These are phyloP conservation scores for Monosporascus sp. DNA, from an alignment of 2,329 filamentous ascomycete genomes.

Conservation along the genomic window DNA sequence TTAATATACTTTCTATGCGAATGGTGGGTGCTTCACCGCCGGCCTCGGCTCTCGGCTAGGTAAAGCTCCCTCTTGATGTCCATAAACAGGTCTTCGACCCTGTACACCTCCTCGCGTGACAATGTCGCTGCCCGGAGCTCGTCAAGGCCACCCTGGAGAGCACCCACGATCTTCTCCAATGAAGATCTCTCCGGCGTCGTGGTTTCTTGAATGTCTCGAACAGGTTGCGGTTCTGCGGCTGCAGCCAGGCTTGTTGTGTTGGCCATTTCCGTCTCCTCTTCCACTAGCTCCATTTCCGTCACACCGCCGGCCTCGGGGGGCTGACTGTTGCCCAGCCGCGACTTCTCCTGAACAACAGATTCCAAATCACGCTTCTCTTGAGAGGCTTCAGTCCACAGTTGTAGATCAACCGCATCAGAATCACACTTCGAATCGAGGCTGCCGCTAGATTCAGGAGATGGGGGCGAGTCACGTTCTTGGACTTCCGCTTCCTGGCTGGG, in stretches of 20 bases:
- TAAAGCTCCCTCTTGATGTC: conserved; percentile 72
- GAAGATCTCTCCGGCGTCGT: conserved; percentile 24
- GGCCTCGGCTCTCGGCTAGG: conserved; percentile 59
- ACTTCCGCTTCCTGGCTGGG: conserved; percentile 11
- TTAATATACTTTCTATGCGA: not conserved
- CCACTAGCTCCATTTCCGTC: conserved; percentile 6
- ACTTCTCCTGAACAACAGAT: conserved; percentile 7
- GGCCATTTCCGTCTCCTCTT: conserved; percentile 5
- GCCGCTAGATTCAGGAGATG: conserved; percentile 5
- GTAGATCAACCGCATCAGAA: conserved; percentile 24
- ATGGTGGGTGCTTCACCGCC: conserved; percentile 2
- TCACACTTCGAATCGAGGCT: conserved; percentile 15
- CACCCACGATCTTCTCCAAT: conserved; percentile 46
- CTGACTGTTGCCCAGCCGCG: conserved; percentile 6
- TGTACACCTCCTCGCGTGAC: conserved; percentile 59
- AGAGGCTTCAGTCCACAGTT: conserved; percentile 27
- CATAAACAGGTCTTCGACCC: conserved; percentile 74
- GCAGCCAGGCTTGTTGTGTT: not conserved
- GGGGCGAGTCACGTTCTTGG: not conserved
- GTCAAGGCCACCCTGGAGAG: conserved; percentile 52
- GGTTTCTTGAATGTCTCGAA: conserved; percentile 8
- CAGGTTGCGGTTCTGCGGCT: not conserved
- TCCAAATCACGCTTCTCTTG: conserved; percentile 20
- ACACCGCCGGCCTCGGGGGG: conserved; percentile 1
- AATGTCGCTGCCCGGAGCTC: conserved; percentile 57